phyloP scores from a whole-genome alignment of 805 yeast species.

The Saccharomycopsis sp. region DNA sequence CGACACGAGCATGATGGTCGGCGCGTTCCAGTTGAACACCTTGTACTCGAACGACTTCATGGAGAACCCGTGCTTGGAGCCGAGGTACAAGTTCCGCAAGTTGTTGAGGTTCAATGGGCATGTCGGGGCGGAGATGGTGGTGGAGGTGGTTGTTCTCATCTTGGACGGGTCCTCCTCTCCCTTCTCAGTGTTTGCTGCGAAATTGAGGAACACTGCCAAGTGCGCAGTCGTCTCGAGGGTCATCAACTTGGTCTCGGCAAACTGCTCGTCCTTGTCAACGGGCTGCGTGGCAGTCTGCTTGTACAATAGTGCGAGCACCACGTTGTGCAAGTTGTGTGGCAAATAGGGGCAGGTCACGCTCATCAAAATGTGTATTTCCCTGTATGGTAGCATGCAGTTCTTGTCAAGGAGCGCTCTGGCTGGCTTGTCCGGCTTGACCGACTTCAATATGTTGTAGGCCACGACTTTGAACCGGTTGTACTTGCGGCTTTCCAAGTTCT shows the following conservation, averaged over 20 bases:
- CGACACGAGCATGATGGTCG: conserved; percentile 59
- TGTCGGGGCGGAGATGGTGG: background rate
- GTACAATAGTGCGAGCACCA: too few species aligned
- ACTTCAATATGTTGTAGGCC: too few species aligned
- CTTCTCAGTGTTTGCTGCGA: too few species aligned
- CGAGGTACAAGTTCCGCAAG: conserved; percentile 12
- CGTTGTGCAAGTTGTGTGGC: conserved; percentile 35
- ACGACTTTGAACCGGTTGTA: too few species aligned
- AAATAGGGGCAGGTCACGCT: conserved; percentile 34
- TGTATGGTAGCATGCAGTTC: conserved; percentile 23
- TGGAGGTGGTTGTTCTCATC: background rate
- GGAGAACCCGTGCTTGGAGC: conserved; percentile 56
- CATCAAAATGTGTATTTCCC: conserved; percentile 30
- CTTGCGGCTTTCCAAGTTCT: too few species aligned
- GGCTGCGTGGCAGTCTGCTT: too few species aligned
- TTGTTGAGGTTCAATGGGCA: conserved; percentile 6
- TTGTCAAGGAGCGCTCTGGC: conserved; percentile 5
- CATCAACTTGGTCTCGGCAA: conserved; percentile 30
- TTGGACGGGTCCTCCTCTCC: too few species aligned
- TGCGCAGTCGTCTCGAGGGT: conserved; percentile 34
- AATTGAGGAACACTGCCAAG: conserved; percentile 31
- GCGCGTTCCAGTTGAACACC: conserved; percentile 85
- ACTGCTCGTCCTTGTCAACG: conserved; percentile 6
- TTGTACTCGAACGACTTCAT: conserved; percentile 79
- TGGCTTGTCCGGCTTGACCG: too few species aligned